A percentile compares a stretch with the other conserved stretches of the same genome.
Conservation (phyloP, 75 land plant genomes). For the Selaginella moellendorffii region DNA sequence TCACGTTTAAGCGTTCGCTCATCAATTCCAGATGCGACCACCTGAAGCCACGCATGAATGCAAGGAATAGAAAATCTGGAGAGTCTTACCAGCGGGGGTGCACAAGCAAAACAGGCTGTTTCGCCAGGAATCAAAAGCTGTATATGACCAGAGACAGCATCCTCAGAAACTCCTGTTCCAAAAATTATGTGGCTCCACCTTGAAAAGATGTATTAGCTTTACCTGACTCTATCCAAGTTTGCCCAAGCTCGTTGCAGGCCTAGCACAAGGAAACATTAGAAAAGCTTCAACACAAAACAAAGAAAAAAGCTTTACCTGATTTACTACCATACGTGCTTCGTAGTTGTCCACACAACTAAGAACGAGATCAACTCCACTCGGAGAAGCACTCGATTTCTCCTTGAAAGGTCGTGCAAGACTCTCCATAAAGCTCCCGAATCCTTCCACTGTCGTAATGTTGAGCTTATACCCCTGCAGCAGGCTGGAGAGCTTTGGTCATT, state of each 20-base stretch:
- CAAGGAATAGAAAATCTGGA: not conserved
- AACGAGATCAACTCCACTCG: slow-evolving; percentile 90
- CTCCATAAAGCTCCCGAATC: slow-evolving; percentile 65
- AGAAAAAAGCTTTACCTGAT: slow-evolving; percentile 45
- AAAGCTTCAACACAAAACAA: not conserved
- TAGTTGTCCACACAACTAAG: slow-evolving; percentile 97
- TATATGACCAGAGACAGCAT: slow-evolving; percentile 98
- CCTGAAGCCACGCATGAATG: slow-evolving; percentile 27
- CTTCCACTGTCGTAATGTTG: slow-evolving; percentile 89
- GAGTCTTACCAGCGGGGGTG: slow-evolving; percentile 70
- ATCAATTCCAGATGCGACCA: slow-evolving; percentile 95
- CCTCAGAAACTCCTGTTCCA: slow-evolving; percentile 82
- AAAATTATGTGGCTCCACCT: not conserved
- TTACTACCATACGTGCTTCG: slow-evolving; percentile 98
- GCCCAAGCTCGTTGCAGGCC: slow-evolving; percentile 95
- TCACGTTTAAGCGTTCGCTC: slow-evolving; percentile 93
- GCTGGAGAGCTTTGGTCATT: not conserved
- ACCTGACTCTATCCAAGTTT: slow-evolving; percentile 99
- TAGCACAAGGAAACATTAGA: slow-evolving; percentile 13
- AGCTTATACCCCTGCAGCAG: slow-evolving; percentile 63
- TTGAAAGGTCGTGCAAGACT: slow-evolving; percentile 45
- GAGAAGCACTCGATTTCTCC: slow-evolving; percentile 17
- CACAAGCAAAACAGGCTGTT: slow-evolving; percentile 99
- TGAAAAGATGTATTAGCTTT: not conserved
- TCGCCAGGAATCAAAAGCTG: slow-evolving; percentile 91